Conservation (phyloP, 2,329 filamentous ascomycete species). For the Venturia aucupariae region DNA sequence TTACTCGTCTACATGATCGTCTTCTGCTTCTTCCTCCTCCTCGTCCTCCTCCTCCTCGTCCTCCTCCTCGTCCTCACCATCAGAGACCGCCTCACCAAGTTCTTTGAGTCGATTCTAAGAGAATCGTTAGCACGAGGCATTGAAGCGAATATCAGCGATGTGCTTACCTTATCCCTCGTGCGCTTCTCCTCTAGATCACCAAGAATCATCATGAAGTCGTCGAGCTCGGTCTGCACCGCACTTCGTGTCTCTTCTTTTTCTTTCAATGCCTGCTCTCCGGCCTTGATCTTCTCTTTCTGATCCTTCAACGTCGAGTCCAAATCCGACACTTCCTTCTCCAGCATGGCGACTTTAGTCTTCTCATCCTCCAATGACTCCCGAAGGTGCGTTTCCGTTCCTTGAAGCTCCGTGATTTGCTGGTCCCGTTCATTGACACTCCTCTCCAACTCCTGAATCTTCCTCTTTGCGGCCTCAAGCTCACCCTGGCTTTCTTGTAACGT, state of each 20-base stretch:
- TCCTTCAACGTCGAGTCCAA: slow-evolving; percentile 19
- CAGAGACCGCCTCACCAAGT: slow-evolving; percentile 34
- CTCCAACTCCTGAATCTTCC: slow-evolving; percentile 18
- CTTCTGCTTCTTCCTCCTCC: slow-evolving; percentile 32
- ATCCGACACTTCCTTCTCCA: slow-evolving; percentile 15
- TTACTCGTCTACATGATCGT: slow-evolving; percentile 22
- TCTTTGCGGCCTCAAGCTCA: slow-evolving; percentile 11
- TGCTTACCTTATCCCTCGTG: slow-evolving; percentile 28
- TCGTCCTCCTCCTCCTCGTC: slow-evolving; percentile 36
- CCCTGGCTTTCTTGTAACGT: background rate
- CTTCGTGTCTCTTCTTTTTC: slow-evolving; percentile 31
- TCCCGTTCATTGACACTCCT: slow-evolving; percentile 2
- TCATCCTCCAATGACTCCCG: slow-evolving; percentile 17
- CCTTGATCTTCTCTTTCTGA: slow-evolving; percentile 22
- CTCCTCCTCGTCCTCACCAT: slow-evolving; percentile 36
- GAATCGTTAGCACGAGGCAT: slow-evolving; percentile 22
- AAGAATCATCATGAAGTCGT: slow-evolving; percentile 40
- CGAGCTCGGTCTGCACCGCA: slow-evolving; percentile 34
- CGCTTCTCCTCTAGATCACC: slow-evolving; percentile 39
- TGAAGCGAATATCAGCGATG: background rate
- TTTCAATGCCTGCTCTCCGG: slow-evolving; percentile 25
- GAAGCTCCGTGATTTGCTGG: slow-evolving; percentile 11
- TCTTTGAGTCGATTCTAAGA: slow-evolving; percentile 38
- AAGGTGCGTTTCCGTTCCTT: slow-evolving; percentile 16
- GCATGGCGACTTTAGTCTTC: slow-evolving; percentile 14